phyloP scores from a whole-genome alignment of 345 rosid species.

The Camelina sativa region DNA sequence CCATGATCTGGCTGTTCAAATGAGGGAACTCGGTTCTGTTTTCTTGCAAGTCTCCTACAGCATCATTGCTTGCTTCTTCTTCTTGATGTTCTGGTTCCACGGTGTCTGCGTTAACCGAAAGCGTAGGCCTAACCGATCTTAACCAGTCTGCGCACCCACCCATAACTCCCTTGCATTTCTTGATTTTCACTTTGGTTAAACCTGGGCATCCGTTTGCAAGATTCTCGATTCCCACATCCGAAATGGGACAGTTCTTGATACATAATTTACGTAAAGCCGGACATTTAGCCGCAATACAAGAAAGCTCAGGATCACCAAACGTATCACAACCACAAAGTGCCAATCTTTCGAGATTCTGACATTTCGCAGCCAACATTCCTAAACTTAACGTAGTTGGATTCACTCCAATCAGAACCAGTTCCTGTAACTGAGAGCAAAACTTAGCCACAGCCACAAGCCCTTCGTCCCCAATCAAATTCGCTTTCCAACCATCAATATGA shows the following conservation, averaged over 20 bases:
- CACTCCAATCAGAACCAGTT: slow-evolving; percentile 77
- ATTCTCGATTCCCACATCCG: slow-evolving; percentile 64
- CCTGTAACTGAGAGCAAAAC: slow-evolving; percentile 68
- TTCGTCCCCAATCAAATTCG: slow-evolving; percentile 71
- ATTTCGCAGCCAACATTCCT: slow-evolving; percentile 63
- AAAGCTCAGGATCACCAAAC: slow-evolving; percentile 75
- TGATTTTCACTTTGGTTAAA: slow-evolving; percentile 77
- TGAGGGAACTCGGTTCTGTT: slow-evolving; percentile 55
- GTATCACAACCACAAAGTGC: slow-evolving; percentile 81
- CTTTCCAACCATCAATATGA: slow-evolving; percentile 79
- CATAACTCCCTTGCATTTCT: slow-evolving; percentile 74
- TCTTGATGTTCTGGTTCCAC: slow-evolving; percentile 57
- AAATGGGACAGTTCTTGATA: slow-evolving; percentile 75
- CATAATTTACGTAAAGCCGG: slow-evolving; percentile 69
- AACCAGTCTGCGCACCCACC: slow-evolving; percentile 57
- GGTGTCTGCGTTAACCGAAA: slow-evolving; percentile 64
- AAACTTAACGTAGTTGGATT: slow-evolving; percentile 69
- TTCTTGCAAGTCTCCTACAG: slow-evolving; percentile 62
- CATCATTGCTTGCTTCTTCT: slow-evolving; percentile 55
- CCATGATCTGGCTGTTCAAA: slow-evolving; percentile 44
- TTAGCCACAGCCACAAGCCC: slow-evolving; percentile 66
- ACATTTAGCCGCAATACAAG: slow-evolving; percentile 73
- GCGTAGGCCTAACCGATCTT: slow-evolving; percentile 51
- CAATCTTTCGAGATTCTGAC: slow-evolving; percentile 66
- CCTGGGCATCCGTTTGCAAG: slow-evolving; percentile 75